Conservation (phyloP, 768 basidiomycete species). For the Macrolepiota albuminosa region DNA sequence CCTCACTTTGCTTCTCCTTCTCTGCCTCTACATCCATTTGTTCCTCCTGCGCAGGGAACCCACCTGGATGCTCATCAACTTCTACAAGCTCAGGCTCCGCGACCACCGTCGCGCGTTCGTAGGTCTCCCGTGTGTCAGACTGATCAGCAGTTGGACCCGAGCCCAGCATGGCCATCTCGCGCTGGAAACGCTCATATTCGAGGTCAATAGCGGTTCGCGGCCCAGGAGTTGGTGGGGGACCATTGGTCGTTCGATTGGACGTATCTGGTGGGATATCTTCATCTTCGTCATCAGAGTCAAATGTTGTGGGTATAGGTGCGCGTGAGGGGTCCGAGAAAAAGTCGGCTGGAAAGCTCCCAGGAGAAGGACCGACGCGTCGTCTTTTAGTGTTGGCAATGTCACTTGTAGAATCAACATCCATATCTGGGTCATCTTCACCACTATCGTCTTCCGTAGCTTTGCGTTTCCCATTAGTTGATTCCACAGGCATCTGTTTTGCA, state of each 20-base stretch:
- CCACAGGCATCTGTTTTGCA: conserved; percentile 6
- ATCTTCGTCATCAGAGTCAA: conserved; percentile 34
- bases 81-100: conserved; percentile 59
- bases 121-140: conserved; percentile 43
- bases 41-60: conserved; percentile 38
- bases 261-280: conserved; percentile 31
- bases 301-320: conserved; percentile 31
- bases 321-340: conserved; percentile 80
- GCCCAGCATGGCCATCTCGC: conserved; percentile 51
- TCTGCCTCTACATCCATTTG: conserved; percentile 21
- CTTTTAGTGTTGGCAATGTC: conserved; percentile 16
- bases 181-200: conserved; percentile 74
- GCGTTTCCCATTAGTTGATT: conserved; percentile 23
- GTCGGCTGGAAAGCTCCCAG: conserved; percentile 49
- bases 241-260: conserved; percentile 4
- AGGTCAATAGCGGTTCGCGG: conserved; percentile 43
- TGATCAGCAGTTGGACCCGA: conserved; percentile 20
- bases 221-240: conserved; percentile 13
- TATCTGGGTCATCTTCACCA: conserved; percentile 9
- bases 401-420: conserved; percentile 22
- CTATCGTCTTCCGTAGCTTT: conserved; percentile 17
- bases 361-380: conserved; percentile 12
- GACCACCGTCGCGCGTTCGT: conserved; percentile 64
- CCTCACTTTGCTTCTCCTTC: conserved; percentile 28
- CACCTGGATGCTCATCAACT: conserved; percentile 33